phyloP scores from a whole-genome alignment of 2,329 filamentous ascomycete species.

The Gnomoniopsis sp. region DNA sequence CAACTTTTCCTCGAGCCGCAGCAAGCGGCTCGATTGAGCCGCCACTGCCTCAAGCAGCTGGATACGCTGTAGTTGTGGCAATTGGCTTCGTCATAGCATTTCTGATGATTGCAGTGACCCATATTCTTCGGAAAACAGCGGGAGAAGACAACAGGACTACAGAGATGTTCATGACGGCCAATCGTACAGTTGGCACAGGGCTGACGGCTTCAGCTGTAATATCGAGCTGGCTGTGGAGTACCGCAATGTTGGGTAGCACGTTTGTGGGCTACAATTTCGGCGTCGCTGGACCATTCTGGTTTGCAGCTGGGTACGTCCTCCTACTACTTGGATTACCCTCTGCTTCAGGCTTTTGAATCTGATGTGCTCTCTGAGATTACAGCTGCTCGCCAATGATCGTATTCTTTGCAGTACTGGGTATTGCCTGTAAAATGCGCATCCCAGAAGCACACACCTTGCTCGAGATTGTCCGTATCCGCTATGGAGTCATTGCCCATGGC shows the following conservation, averaged over 20 bases:
- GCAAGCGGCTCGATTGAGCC: conserved; percentile 6
- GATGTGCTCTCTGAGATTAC: background rate
- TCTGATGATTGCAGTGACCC: conserved; percentile 12
- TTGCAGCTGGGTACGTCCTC: conserved; percentile 38
- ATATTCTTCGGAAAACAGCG: conserved; percentile 3
- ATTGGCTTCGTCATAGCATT: conserved; percentile 13
- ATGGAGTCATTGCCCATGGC: conserved; percentile 44
- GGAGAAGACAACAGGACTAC: conserved; percentile 13
- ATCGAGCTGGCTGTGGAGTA: conserved; percentile 54
- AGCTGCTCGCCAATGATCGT: conserved; percentile 52
- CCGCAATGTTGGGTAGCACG: conserved; percentile 46
- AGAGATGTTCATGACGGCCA: conserved; percentile 30
- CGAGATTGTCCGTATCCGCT: conserved; percentile 50
- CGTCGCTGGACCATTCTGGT: conserved; percentile 55
- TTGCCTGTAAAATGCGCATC: conserved; percentile 48
- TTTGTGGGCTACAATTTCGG: conserved; percentile 53
- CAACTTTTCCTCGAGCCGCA: background rate
- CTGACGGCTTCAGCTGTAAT: conserved; percentile 51
- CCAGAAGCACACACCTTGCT: conserved; percentile 52
- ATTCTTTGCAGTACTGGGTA: conserved; percentile 49
- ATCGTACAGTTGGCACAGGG: conserved; percentile 47
- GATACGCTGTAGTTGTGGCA: conserved; percentile 14
- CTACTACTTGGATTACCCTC: background rate
- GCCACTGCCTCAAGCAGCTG: conserved; percentile 12
- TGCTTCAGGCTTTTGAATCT: background rate